These are phyloP conservation scores for Nemania sp. DNA, from an alignment of 2,329 filamentous ascomycete genomes.

Conservation along the genomic window DNA sequence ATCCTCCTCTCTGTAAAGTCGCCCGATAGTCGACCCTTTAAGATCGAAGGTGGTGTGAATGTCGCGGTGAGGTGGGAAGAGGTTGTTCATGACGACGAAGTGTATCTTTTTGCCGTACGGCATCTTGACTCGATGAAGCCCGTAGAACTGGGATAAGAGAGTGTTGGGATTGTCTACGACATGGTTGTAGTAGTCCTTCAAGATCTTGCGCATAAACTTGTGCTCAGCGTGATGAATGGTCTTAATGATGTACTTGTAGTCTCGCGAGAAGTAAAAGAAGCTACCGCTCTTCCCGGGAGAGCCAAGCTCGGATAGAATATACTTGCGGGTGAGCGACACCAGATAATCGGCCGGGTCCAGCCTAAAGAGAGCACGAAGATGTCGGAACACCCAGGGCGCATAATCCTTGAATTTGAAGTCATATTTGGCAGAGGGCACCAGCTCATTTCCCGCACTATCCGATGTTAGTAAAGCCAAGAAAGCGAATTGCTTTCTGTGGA, in stretches of 20 bases:
- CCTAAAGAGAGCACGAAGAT: constrained; percentile 82
- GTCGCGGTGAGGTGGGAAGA: constrained; percentile 95
- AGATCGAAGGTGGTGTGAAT: constrained; percentile 97
- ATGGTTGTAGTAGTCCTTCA: constrained; percentile 92
- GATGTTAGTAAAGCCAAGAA: constrained; percentile 40
- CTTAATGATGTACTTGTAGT: constrained; percentile 99
- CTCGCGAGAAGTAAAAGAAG: constrained; percentile 99
- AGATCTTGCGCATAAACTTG: constrained; percentile 80
- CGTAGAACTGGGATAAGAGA: constrained; percentile 95
- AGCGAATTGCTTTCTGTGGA: neutral
- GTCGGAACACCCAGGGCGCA: constrained; percentile 98
- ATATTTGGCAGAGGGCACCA: constrained; percentile 97
- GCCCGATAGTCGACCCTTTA: constrained; percentile 92
- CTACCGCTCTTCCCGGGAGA: constrained; percentile 98
- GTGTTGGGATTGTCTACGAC: constrained; percentile 95
- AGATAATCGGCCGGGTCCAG: constrained; percentile 97
- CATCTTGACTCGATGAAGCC: constrained; percentile 95
- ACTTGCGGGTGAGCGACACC: constrained; percentile 97
- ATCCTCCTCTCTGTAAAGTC: constrained; percentile 88
- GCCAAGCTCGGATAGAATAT: constrained; percentile 94
- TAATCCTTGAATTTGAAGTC: constrained; percentile 99
- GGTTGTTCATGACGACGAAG: constrained; percentile 99
- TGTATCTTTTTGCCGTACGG: constrained; percentile 98
- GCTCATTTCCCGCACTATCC: constrained; percentile 84
- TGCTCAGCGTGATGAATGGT: constrained; percentile 96